Conservation (phyloP, 352 stramenopile genomes). For the Paralagenidium karlingii region DNA sequence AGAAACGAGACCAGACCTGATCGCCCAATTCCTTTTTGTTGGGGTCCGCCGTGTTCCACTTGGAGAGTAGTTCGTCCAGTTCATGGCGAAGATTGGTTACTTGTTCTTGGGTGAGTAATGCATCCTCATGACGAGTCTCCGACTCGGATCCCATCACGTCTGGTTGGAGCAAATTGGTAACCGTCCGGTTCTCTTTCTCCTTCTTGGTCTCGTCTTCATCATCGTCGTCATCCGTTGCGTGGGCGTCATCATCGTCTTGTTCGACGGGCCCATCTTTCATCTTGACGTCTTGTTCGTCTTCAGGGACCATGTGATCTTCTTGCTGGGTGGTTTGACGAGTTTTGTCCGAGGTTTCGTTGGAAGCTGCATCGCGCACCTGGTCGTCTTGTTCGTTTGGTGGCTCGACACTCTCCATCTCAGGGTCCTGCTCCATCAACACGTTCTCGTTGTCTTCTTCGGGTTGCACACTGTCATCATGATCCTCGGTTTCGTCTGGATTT, state of each 20-base stretch:
- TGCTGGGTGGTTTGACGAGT: too few species aligned
- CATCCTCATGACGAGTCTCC: too few species aligned
- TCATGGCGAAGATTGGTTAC: conserved; percentile 58
- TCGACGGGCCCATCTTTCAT: conserved; percentile 7
- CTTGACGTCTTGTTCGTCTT: conserved; percentile 4
- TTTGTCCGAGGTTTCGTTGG: too few species aligned
- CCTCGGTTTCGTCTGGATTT: conserved; percentile 36
- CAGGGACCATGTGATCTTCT: neutral
- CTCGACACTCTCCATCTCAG: conserved; percentile 4
- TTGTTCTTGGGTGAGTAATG: conserved; percentile 52
- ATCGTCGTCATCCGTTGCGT: conserved; percentile 9
- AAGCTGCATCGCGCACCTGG: too few species aligned
- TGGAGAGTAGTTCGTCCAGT: conserved; percentile 62
- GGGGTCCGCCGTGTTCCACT: conserved; percentile 28
- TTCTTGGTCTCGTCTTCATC: conserved; percentile 8
- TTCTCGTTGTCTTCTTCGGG: conserved; percentile 33
- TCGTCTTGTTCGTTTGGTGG: too few species aligned
- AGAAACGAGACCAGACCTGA: conserved; percentile 89
- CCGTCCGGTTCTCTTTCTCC: conserved; percentile 8
- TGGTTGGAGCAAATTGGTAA: too few species aligned
- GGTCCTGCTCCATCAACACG: conserved; percentile 15
- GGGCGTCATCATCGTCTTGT: conserved; percentile 9
- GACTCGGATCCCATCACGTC: too few species aligned
- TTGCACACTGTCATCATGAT: conserved; percentile 26
- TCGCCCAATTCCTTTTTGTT: conserved; percentile 28